phyloP scores from a whole-genome alignment of 805 yeast species.

The Metschnikowia peoriensis region DNA sequence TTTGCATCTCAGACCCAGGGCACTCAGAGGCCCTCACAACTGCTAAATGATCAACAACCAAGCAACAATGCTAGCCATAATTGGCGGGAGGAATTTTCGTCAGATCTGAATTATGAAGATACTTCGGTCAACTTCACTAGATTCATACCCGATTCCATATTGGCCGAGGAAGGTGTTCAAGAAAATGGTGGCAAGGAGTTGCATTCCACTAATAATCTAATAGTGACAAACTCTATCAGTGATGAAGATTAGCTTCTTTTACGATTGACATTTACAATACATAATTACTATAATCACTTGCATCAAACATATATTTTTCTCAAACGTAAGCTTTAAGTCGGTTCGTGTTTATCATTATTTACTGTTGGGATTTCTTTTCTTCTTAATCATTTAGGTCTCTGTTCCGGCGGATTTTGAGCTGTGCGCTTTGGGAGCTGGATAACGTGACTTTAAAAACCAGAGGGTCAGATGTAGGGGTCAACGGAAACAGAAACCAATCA shows the following conservation, averaged over 20 bases:
- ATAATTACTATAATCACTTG: no score
- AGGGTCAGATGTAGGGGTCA: slow-evolving; percentile 5
- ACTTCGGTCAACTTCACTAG: slow-evolving; percentile 2
- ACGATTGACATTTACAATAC: no score
- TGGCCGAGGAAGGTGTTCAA: not conserved
- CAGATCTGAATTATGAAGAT: slow-evolving; percentile 5
- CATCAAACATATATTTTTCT: no score
- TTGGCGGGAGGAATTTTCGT: slow-evolving; percentile 2
- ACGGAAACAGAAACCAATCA: slow-evolving; percentile 9
- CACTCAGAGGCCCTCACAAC: not conserved
- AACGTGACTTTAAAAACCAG: slow-evolving; percentile 3
- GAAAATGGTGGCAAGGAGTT: not conserved
- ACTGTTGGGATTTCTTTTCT: not conserved
- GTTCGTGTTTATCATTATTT: slow-evolving; percentile 1
- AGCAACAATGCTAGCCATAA: not conserved
- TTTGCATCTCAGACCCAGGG: slow-evolving; percentile 14
- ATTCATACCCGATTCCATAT: not conserved
- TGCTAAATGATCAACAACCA: not conserved
- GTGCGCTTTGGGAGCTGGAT: slow-evolving; percentile 5
- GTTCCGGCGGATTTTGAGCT: slow-evolving; percentile 1
- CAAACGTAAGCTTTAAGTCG: not conserved
- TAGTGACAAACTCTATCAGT: no score
- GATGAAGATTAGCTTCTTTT: not conserved
- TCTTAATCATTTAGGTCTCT: not conserved
- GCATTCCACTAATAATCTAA: no score